Evolutionary conservation across 208 protist species (phyloP).

Genomic region (Trypanosoma vivax): DNA sequence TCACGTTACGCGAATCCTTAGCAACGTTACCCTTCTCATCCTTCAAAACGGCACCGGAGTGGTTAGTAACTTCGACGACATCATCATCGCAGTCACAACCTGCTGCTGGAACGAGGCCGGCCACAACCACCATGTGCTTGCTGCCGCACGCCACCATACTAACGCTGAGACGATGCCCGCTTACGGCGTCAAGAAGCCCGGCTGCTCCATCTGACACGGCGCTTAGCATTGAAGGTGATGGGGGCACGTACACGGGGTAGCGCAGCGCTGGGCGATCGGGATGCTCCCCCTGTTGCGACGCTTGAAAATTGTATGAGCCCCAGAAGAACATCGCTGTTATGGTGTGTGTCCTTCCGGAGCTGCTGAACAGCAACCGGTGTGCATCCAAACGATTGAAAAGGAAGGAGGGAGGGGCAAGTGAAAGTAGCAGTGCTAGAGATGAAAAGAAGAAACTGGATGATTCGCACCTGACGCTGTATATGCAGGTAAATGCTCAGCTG

Average conservation of each 20-base stretch:
- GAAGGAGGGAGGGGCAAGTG: too few relatives aligned
- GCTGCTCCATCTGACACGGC: not conserved
- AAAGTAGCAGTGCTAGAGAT: too few relatives aligned
- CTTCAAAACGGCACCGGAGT: not conserved
- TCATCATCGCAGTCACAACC: too few relatives aligned
- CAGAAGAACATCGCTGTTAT: slow-evolving; percentile 71
- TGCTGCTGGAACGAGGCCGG: too few relatives aligned
- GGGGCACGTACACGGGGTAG: slow-evolving; percentile 66
- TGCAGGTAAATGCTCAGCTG: too few relatives aligned
- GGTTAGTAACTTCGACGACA: too few relatives aligned
- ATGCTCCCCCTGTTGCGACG: slow-evolving; percentile 37
- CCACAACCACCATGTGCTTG: slow-evolving; percentile 49
- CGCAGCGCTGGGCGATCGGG: slow-evolving; percentile 38
- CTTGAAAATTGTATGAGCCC: slow-evolving; percentile 79
- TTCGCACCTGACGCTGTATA: too few relatives aligned
- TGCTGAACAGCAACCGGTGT: too few relatives aligned
- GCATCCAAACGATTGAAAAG: too few relatives aligned
- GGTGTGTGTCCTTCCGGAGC: too few relatives aligned
- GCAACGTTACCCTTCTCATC: not conserved
- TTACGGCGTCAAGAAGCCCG: not conserved
- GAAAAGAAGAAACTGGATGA: too few relatives aligned
- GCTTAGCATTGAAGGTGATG: slow-evolving; percentile 19
- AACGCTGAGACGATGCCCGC: slow-evolving; percentile 29
- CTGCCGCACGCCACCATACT: slow-evolving; percentile 35
- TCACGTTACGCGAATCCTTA: not conserved